Evolutionary conservation across 306 rosid species (phyloP).

Genomic region (Luffa aegyptiaca): DNA sequence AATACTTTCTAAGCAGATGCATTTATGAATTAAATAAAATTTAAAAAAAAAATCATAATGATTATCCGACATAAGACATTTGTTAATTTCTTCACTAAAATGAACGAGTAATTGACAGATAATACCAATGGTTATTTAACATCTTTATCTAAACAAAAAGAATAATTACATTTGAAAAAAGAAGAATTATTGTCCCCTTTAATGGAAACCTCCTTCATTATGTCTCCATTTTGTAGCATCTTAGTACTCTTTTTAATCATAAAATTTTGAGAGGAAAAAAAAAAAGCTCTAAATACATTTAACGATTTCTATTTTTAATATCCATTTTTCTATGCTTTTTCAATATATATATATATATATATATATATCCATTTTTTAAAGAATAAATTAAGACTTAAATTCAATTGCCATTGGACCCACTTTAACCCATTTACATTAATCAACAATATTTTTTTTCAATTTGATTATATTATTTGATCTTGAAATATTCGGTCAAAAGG

Average conservation of each 20-base stretch:
- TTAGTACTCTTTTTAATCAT: slow-evolving; percentile 3
- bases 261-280: background rate
- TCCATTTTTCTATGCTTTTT: background rate
- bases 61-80: background rate
- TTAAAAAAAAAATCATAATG: background rate
- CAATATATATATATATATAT: no score
- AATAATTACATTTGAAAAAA: background rate
- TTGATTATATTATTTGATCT: background rate
- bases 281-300: background rate
- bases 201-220: slow-evolving; percentile 3
- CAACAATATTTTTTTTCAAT: background rate
- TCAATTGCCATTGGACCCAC: background rate
- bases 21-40: no score
- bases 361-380: background rate
- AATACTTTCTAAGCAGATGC: no score
- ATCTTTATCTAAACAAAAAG: background rate
- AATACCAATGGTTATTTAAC: background rate
- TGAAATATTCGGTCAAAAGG: background rate
- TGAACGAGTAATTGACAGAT: background rate
- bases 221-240: background rate
- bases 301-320: background rate
- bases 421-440: background rate
- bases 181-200: background rate
- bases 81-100: background rate
- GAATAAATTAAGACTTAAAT: background rate